Percentiles rank a stretch among this genome's conserved stretches.
These are phyloP conservation scores for Penicillium sp. DNA, from an alignment of 2,329 filamentous ascomycete species.

Conservation along the genomic window DNA sequence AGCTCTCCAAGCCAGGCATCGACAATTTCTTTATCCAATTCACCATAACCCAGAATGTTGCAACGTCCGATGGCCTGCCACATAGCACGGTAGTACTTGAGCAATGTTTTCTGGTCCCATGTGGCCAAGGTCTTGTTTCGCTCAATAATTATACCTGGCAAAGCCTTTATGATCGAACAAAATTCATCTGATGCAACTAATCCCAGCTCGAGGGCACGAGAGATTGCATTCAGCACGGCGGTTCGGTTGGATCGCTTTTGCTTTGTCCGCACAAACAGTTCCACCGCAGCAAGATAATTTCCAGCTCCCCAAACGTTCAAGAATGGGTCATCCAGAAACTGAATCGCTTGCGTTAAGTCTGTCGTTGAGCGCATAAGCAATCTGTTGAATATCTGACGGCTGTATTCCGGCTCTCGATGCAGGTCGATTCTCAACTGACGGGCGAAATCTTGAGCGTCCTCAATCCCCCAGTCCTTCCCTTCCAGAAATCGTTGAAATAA, in stretches of 20 bases:
- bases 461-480: constrained; percentile 19
- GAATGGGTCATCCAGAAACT: constrained; percentile 37
- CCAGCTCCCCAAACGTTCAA: constrained; percentile 37
- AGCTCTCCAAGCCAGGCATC: constrained; percentile 35
- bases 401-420: constrained; percentile 34
- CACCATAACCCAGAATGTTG: constrained; percentile 33
- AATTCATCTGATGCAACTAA: constrained; percentile 36
- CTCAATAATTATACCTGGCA: constrained; percentile 24
- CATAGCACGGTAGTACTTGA: constrained; percentile 29
- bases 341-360: constrained; percentile 24
- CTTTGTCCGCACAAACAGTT: constrained; percentile 24
- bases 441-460: constrained; percentile 31
- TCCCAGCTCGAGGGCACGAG: constrained; percentile 35
- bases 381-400: constrained; percentile 35
- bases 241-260: constrained; percentile 17
- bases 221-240: constrained; percentile 27
- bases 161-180: constrained; percentile 28
- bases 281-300: constrained; percentile 35
- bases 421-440: constrained; percentile 33
- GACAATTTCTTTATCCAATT: constrained; percentile 32
- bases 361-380: constrained; percentile 23
- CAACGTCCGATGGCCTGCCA: constrained; percentile 41
- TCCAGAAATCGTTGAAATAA: constrained; percentile 21
- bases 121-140: constrained; percentile 13
- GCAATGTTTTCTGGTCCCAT: constrained; percentile 17